Percentiles rank a stretch among this genome's conserved stretches.
These are phyloP conservation scores for Pseudoperonospora humuli DNA, from an alignment of 352 stramenopile genomes.

Conservation along the genomic window DNA sequence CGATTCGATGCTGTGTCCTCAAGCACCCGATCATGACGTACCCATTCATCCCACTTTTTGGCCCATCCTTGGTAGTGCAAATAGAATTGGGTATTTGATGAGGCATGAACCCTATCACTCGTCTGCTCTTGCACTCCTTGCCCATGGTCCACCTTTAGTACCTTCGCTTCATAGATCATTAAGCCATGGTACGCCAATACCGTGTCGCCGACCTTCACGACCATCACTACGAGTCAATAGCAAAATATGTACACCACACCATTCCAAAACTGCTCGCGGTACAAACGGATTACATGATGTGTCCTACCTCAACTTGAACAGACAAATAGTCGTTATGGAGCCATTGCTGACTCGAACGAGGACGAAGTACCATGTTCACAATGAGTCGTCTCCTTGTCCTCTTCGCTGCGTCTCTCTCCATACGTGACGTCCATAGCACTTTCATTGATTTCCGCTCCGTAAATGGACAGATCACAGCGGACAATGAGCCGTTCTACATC, in stretches of 20 bases:
- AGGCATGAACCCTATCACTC: constrained; percentile 6
- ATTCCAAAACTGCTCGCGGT: too few relatives aligned
- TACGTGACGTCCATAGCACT: constrained; percentile 13
- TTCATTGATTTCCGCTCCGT: constrained; percentile 62
- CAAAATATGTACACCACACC: too few relatives aligned
- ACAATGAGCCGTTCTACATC: constrained; percentile 50
- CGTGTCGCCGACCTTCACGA: constrained; percentile 54
- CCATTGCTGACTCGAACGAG: too few relatives aligned
- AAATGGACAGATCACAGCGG: constrained; percentile 42
- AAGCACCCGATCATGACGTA: constrained; percentile 60
- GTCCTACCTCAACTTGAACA: too few relatives aligned
- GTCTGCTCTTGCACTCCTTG: constrained; percentile 35
- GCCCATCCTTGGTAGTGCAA: constrained; percentile 89
- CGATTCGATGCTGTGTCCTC: constrained; percentile 56
- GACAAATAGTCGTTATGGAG: too few relatives aligned
- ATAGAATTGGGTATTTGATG: constrained; percentile 64
- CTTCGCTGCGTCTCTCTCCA: not conserved
- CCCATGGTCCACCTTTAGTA: constrained; percentile 75
- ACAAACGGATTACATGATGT: too few relatives aligned
- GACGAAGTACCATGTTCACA: too few relatives aligned
- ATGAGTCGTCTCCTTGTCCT: constrained; percentile 1
- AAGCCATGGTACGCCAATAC: constrained; percentile 74
- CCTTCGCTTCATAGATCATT: constrained; percentile 84
- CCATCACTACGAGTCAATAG: too few relatives aligned
- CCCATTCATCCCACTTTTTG: constrained; percentile 90